phyloP scores from a whole-genome alignment of 257 asterid species.

The Leonotis leonurus region DNA sequence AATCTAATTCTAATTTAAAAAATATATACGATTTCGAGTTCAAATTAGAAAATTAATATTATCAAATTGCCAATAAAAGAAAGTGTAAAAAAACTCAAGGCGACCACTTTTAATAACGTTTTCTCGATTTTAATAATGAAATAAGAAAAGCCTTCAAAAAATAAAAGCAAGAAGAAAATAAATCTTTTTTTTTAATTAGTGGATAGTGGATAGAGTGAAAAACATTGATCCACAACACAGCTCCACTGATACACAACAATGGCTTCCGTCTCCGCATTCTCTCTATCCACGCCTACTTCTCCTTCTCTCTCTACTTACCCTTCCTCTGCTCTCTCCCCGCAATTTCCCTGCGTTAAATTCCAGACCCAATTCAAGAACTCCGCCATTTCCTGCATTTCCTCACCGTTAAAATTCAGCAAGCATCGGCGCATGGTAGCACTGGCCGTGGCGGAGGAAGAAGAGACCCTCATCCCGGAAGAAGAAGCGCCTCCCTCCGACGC shows the following conservation, averaged over 20 bases:
- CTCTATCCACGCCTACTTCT: slow-evolving; percentile 22
- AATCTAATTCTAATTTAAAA: no score
- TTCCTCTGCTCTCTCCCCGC: slow-evolving; percentile 16
- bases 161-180: neutral
- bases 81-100: no score
- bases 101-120: no score
- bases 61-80: no score
- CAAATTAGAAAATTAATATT: no score
- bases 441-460: slow-evolving; percentile 46
- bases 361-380: slow-evolving; percentile 13
- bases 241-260: slow-evolving; percentile 23
- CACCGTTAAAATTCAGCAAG: slow-evolving; percentile 4
- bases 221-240: slow-evolving; percentile 5
- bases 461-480: slow-evolving; percentile 20
- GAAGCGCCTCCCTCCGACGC: slow-evolving; percentile 28
- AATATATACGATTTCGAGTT: no score
- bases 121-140: neutral
- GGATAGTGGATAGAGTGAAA: slow-evolving; percentile 33
- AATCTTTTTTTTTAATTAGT: neutral
- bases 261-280: slow-evolving; percentile 49
- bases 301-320: slow-evolving; percentile 16
- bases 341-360: slow-evolving; percentile 12
- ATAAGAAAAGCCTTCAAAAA: neutral
- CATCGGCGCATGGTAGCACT: slow-evolving; percentile 23
- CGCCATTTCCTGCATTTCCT: slow-evolving; percentile 20